A percentile compares a stretch with the other conserved stretches of the same genome.
These are phyloP conservation scores for Cryptococcus sp. DNA, from an alignment of 1,284 basidiomycete genomes.

Conservation along the genomic window DNA sequence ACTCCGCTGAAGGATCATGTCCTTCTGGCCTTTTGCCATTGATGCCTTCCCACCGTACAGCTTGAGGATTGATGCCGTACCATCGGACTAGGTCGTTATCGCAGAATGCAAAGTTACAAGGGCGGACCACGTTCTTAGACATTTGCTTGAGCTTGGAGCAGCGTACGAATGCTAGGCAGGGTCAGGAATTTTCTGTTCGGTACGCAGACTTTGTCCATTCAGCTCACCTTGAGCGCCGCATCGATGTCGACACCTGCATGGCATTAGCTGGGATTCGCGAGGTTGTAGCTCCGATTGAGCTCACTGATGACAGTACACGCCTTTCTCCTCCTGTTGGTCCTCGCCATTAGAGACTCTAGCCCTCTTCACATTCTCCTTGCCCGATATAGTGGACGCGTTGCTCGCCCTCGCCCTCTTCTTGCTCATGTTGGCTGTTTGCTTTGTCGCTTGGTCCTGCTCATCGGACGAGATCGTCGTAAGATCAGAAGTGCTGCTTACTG, in stretches of 20 bases:
- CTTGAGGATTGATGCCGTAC: conserved; percentile 1
- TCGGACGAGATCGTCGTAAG: conserved; percentile 6
- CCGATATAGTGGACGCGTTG: neutral
- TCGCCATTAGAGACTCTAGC: neutral
- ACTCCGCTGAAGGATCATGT: neutral
- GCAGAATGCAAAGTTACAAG: conserved; percentile 1
- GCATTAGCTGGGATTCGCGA: neutral
- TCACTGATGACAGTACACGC: conserved; percentile 1
- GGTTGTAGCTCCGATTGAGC: neutral
- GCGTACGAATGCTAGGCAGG: neutral
- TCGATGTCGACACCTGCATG: neutral
- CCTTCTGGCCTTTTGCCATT: neutral
- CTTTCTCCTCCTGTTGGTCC: neutral
- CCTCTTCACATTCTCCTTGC: neutral
- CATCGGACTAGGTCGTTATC: neutral
- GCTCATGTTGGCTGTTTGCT: neutral
- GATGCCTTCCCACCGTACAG: neutral
- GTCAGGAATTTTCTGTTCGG: neutral
- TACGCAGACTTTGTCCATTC: neutral
- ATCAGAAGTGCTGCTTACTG: conserved; percentile 1
- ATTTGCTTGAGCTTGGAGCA: conserved; percentile 1
- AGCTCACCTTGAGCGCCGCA: neutral
- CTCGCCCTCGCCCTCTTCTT: conserved; percentile 3
- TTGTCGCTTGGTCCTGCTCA: neutral
- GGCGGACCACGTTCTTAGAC: neutral